These are phyloP conservation scores for Gnomoniopsis sp. DNA, from an alignment of 2,329 filamentous ascomycete species.

Conservation along the genomic window DNA sequence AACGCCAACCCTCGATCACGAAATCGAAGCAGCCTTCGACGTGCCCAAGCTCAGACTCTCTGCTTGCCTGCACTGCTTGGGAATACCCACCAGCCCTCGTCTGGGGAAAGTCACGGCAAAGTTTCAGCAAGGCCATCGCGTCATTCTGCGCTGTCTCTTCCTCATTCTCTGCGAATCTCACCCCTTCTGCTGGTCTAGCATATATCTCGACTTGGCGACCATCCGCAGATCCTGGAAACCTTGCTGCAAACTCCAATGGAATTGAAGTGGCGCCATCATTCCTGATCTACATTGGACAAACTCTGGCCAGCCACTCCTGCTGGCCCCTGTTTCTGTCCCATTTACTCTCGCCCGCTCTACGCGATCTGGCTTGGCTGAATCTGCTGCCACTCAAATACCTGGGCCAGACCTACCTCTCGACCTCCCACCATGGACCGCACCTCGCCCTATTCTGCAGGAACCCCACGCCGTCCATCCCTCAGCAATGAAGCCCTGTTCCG, in stretches of 20 bases:
- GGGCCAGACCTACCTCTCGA: not conserved
- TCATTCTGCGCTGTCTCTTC: constrained; percentile 15
- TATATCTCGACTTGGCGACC: not conserved
- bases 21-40: not conserved
- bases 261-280: constrained; percentile 13
- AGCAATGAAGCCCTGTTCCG: constrained; percentile 10
- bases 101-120: not conserved
- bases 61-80: too few relatives aligned
- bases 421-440: constrained; percentile 14
- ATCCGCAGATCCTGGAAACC: not conserved
- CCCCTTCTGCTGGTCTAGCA: not conserved
- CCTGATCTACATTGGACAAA: constrained; percentile 12
- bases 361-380: not conserved
- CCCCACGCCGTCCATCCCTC: constrained; percentile 14
- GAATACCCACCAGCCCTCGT: not conserved
- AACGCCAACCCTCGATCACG: constrained; percentile 4
- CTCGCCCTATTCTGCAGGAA: constrained; percentile 4
- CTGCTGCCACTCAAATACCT: constrained; percentile 2
- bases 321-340: not conserved
- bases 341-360: constrained; percentile 1
- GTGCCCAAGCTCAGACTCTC: too few relatives aligned
- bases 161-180: constrained; percentile 4
- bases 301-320: not conserved
- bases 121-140: constrained; percentile 6
- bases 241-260: constrained; percentile 13